Base-by-base conservation (phyloP, 164 flowering plant species). In the Magnolia officinalis region DNA sequence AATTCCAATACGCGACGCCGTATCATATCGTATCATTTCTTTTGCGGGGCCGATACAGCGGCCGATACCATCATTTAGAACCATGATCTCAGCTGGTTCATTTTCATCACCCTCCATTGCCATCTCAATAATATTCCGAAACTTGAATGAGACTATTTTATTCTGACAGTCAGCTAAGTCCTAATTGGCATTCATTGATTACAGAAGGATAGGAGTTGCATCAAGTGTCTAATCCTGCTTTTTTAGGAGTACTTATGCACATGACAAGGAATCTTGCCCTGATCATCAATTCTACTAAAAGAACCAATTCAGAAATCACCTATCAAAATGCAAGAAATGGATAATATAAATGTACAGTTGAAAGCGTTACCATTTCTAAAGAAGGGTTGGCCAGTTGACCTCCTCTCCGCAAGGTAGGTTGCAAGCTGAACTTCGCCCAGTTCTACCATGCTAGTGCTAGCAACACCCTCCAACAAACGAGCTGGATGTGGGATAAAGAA, bases 391-490 rank as follows among this genome's bases (percentile, higher is more conserved):
- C 97, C 97, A 6, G 88, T 86, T 59, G 89, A 77, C 74, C 86
- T 91, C 86, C 84, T 91, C 83, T 94, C 96, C 18, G 98, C 90
- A 70, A 96, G 87, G 80, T 85, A 86, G 49, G 84, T 64, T 1
- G 92, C 89, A 82, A 96, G 91, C 78, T 88, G 81, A 79, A 80
- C 70, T 51, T 96, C 94, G 74, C 95, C 93, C 85, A 96, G 88
- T 84, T 96, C 99, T 78, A 91, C 90, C 76, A 83, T 75, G 70
- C 89, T 93, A 83, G 87, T 83, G 78, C 86, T 85, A 74, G 97
- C 97, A 73, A 94, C 86, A 21, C 93, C 99, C 71, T 90, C 89
- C 88, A 96, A 78, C 79, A 90, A 77, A 76, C 77, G 73, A 80
- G 77, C 99, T 96, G 83, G 64, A 83, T 64, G 69, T 71, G 10